Base-by-base conservation (phyloP, 2,329 filamentous ascomycete genomes). In the Curvularia lunata region DNA sequence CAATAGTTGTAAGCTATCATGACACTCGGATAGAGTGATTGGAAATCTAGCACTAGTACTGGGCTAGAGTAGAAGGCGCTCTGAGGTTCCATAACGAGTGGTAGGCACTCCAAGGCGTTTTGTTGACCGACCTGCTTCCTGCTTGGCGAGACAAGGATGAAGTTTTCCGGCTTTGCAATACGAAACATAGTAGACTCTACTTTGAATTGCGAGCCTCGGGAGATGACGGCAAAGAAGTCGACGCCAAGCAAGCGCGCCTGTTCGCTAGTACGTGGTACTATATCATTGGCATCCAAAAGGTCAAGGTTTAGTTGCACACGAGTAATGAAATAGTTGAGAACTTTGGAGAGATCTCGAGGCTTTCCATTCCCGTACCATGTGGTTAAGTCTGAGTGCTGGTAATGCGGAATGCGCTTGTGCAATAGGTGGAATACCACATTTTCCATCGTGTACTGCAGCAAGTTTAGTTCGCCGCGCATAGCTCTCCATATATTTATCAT, bases 1-100 rank as follows among this genome's bases (percentile, higher is more conserved):
- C 95, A 99, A 73, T 97, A 95, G 71, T 99, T 99, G 80, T 99
- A 98, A 0, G 95, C 95, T 72, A 99, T 98, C 92, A 99, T 97
- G 59, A 98, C 89, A 76, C 93, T 97, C 0, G 95, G 95, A 65
- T 99, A 99, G 47, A 99, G 80, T 58, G 92, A 96, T 72, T 98
- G 94, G 63, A 99, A 99, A 77, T 99, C 95, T 6, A 99, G 82
- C 0, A 99, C 95, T 3, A 99, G 74, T 0, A 99, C 75, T 0
- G 95, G 95, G 61, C 91, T 95, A 55, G 83, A 92, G 77, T 99
- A 99, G 72, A 99, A 97, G 6, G 88, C 91, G 65, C 93, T 97
- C 69, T 95, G 92, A 0, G 95, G 95, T 71, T 99, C 95, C 93
- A 99, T 97, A 40, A 99, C 95, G 12, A 99, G 81, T 0, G 95